These are phyloP conservation scores for Euphorbia lathyris DNA, from an alignment of 345 rosid species.

Conservation along the genomic window DNA sequence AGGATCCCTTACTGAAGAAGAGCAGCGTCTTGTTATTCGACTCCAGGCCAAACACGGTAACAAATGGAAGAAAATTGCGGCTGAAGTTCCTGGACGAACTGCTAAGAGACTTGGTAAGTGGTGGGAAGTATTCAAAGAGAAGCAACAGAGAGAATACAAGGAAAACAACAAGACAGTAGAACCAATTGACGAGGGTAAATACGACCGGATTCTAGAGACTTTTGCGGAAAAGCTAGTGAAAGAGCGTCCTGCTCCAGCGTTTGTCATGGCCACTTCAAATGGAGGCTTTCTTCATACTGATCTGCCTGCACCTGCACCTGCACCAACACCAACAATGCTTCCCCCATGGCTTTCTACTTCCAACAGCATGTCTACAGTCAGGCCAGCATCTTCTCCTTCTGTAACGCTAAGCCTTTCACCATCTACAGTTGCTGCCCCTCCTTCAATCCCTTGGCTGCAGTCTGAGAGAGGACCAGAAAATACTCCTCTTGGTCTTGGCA, in stretches of 20 bases:
- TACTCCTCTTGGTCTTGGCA: constrained; percentile 46
- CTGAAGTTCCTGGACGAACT: constrained; percentile 93
- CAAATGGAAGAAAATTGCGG: constrained; percentile 99
- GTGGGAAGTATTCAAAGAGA: constrained; percentile 99
- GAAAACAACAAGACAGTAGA: constrained; percentile 60
- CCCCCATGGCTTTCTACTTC: constrained; percentile 92
- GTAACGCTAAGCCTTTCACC: constrained; percentile 81
- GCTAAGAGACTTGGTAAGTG: constrained; percentile 95
- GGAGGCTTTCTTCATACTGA: constrained; percentile 64
- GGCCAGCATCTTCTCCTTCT: constrained; percentile 72
- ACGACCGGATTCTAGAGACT: constrained; percentile 84
- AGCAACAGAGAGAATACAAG: constrained; percentile 86
- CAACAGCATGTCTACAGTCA: constrained; percentile 42
- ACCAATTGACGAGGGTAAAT: constrained; percentile 82
- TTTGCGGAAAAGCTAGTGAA: constrained; percentile 93
- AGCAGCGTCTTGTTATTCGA: constrained; percentile 82
- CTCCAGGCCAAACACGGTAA: constrained; percentile 96
- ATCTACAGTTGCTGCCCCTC: constrained; percentile 61
- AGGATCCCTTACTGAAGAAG: constrained; percentile 88
- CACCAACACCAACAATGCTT: constrained; percentile 48
- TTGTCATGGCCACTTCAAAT: constrained; percentile 73
- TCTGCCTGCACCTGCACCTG: constrained; percentile 35
- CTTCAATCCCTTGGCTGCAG: constrained; percentile 87
- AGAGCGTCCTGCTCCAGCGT: constrained; percentile 52
- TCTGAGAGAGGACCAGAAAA: constrained; percentile 54